Evolutionary conservation across 768 basidiomycete genomes (phyloP).

Genomic region (Boletus vinaceobasis): DNA sequence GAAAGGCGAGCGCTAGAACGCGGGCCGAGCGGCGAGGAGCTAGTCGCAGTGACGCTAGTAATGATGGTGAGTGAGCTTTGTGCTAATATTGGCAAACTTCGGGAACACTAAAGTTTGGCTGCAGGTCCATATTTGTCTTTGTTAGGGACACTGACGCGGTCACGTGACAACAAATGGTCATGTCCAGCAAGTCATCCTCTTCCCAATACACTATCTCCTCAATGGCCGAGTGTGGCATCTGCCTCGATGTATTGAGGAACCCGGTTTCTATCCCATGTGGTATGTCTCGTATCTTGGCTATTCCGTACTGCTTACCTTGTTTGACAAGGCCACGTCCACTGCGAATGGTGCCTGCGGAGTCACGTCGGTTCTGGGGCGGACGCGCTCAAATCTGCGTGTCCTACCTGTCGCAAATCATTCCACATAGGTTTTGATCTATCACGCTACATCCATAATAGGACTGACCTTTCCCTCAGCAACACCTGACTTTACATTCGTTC

Average conservation of each 20-base stretch:
- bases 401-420: conserved; percentile 54
- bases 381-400: conserved; percentile 49
- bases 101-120: background rate
- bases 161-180: conserved; percentile 17
- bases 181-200: background rate
- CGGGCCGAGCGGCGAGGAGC: conserved; percentile 1
- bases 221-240: conserved; percentile 62
- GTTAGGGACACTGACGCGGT: conserved; percentile 24
- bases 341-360: conserved; percentile 53
- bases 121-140: conserved; percentile 22
- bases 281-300: conserved; percentile 27
- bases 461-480: conserved; percentile 34
- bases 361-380: conserved; percentile 28
- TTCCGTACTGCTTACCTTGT: background rate
- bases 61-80: conserved; percentile 1
- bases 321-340: conserved; percentile 64
- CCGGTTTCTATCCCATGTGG: conserved; percentile 66
- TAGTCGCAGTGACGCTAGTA: conserved; percentile 7
- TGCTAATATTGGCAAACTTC: conserved; percentile 1
- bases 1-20: conserved; percentile 1
- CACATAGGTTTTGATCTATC: conserved; percentile 46
- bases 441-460: no score
- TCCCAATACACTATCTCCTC: background rate
- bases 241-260: conserved; percentile 49
- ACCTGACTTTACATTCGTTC: conserved; percentile 48